Percentiles rank a stretch among this genome's conserved stretches.
Evolutionary conservation across 164 flowering plant species (phyloP).

Genomic region (Berberis thunbergii): DNA sequence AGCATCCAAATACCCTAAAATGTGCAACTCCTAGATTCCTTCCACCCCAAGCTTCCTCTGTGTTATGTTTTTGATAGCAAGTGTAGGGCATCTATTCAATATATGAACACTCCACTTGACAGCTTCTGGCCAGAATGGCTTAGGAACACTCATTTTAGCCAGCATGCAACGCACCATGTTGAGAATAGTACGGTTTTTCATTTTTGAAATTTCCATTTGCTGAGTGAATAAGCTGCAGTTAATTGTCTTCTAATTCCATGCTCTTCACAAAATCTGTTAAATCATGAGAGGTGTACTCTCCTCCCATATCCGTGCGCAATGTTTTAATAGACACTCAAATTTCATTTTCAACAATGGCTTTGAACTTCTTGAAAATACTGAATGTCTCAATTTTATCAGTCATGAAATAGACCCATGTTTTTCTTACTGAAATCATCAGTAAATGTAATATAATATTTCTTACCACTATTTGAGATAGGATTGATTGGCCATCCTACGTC

Average conservation of each 20-base stretch:
- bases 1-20: too few relatives aligned
- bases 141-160: neutral
- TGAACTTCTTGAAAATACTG: neutral
- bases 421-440: neutral
- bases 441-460: neutral
- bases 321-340: too few relatives aligned
- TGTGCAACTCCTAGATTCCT: too few relatives aligned
- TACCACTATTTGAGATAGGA: too few relatives aligned
- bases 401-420: neutral
- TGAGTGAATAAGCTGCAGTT: too few relatives aligned
- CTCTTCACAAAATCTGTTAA: neutral
- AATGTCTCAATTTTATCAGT: neutral
- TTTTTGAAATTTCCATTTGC: neutral
- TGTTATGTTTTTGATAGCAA: too few relatives aligned
- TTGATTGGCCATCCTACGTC: too few relatives aligned
- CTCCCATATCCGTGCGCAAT: neutral
- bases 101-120: neutral
- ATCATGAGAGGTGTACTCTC: neutral
- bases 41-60: too few relatives aligned
- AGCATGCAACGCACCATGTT: neutral
- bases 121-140: neutral
- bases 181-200: neutral
- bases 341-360: neutral
- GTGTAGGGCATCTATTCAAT: too few relatives aligned
- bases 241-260: too few relatives aligned